These are phyloP conservation scores for Penicillium verhagenii DNA, from an alignment of 495 filamentous ascomycete genomes.

Conservation along the genomic window DNA sequence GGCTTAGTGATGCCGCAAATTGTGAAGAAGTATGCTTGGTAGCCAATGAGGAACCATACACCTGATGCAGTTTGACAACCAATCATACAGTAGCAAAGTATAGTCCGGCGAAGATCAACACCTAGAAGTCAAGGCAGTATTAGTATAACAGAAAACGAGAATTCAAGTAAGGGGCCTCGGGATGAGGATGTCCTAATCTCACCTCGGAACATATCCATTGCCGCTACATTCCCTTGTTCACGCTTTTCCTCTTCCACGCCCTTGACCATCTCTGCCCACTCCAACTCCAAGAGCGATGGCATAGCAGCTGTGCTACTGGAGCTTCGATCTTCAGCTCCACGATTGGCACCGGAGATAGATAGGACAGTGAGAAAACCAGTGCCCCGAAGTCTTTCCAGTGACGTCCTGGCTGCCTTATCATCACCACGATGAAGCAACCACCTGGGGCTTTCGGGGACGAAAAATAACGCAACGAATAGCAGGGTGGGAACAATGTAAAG, in stretches of 20 bases:
- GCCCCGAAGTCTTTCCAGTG: constrained; percentile 11
- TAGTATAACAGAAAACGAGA: background rate
- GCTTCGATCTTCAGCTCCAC: constrained; percentile 4
- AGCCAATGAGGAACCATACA: constrained; percentile 62
- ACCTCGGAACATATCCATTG: constrained; percentile 19
- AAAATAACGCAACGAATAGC: constrained; percentile 14
- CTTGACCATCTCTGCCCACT: constrained; percentile 19
- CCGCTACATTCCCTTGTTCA: constrained; percentile 10
- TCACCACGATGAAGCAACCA: constrained; percentile 16
- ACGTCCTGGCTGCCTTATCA: constrained; percentile 8
- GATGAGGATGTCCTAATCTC: background rate
- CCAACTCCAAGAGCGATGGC: constrained; percentile 12
- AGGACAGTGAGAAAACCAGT: background rate
- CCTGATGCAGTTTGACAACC: constrained; percentile 53
- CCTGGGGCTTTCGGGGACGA: constrained; percentile 16
- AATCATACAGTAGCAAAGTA: constrained; percentile 17
- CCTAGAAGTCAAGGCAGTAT: background rate
- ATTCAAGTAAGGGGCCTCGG: background rate
- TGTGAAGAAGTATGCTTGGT: constrained; percentile 63
- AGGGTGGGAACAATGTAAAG: constrained; percentile 13
- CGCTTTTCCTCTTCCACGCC: constrained; percentile 19
- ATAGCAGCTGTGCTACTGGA: background rate
- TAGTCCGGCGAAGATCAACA: constrained; percentile 15
- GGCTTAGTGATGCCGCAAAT: constrained; percentile 58
- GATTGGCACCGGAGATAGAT: background rate